Conservation (phyloP, 352 stramenopile species). For the Saprolegnia diclina region DNA sequence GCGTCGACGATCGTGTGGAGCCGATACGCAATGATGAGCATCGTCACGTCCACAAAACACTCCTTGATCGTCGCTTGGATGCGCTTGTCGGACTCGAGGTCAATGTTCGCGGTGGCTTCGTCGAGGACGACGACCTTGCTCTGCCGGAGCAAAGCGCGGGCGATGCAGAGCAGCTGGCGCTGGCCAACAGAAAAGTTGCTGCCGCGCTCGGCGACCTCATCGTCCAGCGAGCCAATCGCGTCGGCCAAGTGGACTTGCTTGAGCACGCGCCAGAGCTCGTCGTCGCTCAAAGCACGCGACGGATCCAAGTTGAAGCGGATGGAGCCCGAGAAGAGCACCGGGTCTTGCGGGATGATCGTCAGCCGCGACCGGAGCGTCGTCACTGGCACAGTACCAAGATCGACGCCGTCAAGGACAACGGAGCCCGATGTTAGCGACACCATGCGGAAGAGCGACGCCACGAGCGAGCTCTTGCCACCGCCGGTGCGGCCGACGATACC, state of each 20-base stretch:
- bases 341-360: conserved; percentile 77
- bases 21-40: conserved; percentile 89
- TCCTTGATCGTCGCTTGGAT: conserved; percentile 34
- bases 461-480: conserved; percentile 58
- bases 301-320: conserved; percentile 77
- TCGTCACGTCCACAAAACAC: conserved; percentile 44
- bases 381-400: conserved; percentile 62
- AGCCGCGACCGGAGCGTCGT: conserved; percentile 54
- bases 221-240: conserved; percentile 37
- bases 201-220: conserved; percentile 46
- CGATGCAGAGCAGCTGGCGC: conserved; percentile 86
- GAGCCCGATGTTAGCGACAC: conserved; percentile 50
- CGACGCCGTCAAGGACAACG: conserved; percentile 90
- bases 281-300: conserved; percentile 54
- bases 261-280: conserved; percentile 84
- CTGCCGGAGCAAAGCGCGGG: conserved; percentile 80
- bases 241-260: conserved; percentile 84
- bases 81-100: conserved; percentile 43
- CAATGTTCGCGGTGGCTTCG: conserved; percentile 51
- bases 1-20: conserved; percentile 88
- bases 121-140: conserved; percentile 89
- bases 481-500: conserved; percentile 75
- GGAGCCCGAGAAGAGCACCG: conserved; percentile 59
- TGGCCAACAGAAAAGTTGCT: conserved; percentile 85
- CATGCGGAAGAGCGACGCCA: conserved; percentile 67